Evolutionary conservation across 306 rosid species (phyloP), one percentile per base, ranked within the genome.

Genomic region (Sicyos edulis): DNA sequence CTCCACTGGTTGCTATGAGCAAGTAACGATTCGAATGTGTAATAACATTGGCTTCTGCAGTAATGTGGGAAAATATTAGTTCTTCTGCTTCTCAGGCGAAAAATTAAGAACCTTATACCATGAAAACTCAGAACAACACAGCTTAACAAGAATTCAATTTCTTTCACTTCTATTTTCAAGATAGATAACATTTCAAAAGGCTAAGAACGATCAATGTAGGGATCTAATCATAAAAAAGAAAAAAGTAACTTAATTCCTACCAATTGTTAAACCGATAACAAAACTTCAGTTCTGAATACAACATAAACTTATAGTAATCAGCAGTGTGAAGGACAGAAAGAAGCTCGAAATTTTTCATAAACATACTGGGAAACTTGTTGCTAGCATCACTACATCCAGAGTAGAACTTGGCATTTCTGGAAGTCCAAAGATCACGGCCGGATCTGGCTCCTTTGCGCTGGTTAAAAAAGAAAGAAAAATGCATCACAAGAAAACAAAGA

Each of bases 1-100:
- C 98, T 82, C 98, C 98, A 82, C 98, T 93, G 4, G 98, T 90
- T 74, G 96, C 99, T 74, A 93, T 93, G 70, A 86, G 72, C 89
- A 93, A 81, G 76, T 86, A 93, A 26, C 95, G 86, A 77, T 87
- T 85, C 13, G 86, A 77, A 21, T 22, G 81, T 0, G 91, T 87
- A 22, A 82, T 51, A 45, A 47, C 90, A 73, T 81, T 79, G 82
- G 83, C 95, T 76, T 82, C 98, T 91, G 88, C 84, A 72, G 84
- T 82, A 72, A 51, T 50, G 45, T 24, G 50, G 56, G 2, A 56
- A 21, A 81, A 54, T 29, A 32, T 72, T 45, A 64, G 26, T 22
- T 67, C 34, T 57, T 21, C 32, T 64, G 71, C 10, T 42, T 64
- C 70, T n/a, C 70, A 10, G 32, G 32, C 4, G 8, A 42, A 64